Evolutionary conservation across 148 eudicot species (phyloP).

Genomic region (Arctostaphylos glauca): DNA sequence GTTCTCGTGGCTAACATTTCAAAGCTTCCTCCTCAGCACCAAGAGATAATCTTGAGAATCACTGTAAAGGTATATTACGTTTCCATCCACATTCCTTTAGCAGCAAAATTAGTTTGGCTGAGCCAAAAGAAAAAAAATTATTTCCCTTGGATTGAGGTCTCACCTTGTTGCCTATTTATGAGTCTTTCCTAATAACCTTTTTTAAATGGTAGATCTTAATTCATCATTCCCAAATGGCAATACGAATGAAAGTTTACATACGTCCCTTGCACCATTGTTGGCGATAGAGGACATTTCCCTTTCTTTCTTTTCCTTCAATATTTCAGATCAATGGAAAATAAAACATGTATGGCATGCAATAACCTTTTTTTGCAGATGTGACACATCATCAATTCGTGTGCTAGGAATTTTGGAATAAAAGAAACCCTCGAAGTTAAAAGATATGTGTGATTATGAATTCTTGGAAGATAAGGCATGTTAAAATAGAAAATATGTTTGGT

Average conservation of each 20-base stretch:
- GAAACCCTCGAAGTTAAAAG: background rate
- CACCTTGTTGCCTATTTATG: background rate
- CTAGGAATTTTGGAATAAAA: background rate
- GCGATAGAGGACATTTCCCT: too few species aligned
- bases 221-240: background rate
- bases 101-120: background rate
- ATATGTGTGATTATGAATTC: background rate
- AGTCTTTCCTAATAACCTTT: background rate
- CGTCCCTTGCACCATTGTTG: background rate
- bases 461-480: background rate
- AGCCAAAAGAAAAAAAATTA: background rate
- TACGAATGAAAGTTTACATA: background rate
- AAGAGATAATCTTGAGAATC: conserved; percentile 72
- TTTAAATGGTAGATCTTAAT: background rate
- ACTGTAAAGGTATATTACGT: conserved; percentile 49
- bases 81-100: background rate
- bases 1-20: conserved; percentile 59
- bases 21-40: conserved; percentile 86
- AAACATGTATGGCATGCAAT: background rate
- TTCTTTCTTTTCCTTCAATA: too few species aligned
- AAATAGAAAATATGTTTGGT: background rate
- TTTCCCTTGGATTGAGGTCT: background rate
- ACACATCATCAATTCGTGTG: background rate
- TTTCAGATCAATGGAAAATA: too few species aligned
- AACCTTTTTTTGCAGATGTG: background rate